Conservation (phyloP, 2,329 filamentous ascomycete genomes). For the Parafenestella ontariensis region DNA sequence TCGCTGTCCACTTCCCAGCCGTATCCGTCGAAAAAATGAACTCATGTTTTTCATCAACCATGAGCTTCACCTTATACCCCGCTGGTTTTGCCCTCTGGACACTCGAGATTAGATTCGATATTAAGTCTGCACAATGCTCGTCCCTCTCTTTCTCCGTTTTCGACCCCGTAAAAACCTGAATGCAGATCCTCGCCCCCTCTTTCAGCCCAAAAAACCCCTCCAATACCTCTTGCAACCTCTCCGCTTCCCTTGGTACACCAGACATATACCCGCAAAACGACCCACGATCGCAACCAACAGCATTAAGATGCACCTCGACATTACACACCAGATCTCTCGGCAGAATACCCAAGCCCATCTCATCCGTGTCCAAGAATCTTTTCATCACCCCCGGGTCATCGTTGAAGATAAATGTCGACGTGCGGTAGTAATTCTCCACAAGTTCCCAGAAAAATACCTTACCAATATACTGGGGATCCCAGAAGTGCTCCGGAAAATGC, state of each 20-base stretch:
- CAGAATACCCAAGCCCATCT: constrained; percentile 12
- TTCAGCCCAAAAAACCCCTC: constrained; percentile 23
- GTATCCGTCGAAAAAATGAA: constrained; percentile 10
- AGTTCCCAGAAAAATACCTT: constrained; percentile 17
- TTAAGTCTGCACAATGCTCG: constrained; percentile 13
- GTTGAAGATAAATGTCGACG: constrained; percentile 24
- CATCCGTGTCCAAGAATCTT: constrained; percentile 23
- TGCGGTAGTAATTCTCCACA: constrained; percentile 26
- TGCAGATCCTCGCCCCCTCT: constrained; percentile 16
- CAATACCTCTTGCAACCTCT: constrained; percentile 20
- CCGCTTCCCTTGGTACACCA: constrained; percentile 21
- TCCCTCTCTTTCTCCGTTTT: constrained; percentile 12
- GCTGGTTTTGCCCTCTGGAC: constrained; percentile 9
- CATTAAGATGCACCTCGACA: constrained; percentile 22
- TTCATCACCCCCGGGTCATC: constrained; percentile 22
- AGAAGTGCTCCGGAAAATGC: constrained; percentile 27
- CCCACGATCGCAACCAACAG: constrained; percentile 22
- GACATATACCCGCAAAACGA: constrained; percentile 30
- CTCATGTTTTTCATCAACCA: constrained; percentile 20
- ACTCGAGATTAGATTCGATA: constrained; percentile 11
- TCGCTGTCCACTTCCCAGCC: constrained; percentile 7
- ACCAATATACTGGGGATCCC: constrained; percentile 14
- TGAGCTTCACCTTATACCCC: constrained; percentile 17
- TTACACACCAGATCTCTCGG: constrained; percentile 18
- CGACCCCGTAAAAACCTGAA: constrained; percentile 21